Conservation (phyloP, 1,139 yeast genomes). For the Candida dubliniensis region DNA sequence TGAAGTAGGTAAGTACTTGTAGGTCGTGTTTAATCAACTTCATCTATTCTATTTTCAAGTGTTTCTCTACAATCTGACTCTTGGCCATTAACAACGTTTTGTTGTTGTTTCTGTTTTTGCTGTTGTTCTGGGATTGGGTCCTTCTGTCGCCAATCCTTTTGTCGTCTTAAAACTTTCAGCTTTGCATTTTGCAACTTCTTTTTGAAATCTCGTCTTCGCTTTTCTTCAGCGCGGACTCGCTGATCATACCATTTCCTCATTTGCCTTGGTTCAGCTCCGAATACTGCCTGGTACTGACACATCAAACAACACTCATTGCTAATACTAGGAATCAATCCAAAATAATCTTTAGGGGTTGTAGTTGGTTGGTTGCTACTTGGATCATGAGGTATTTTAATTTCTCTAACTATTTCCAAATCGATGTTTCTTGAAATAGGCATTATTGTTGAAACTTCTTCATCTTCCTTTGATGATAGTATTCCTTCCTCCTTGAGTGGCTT, state of each 20-base stretch:
- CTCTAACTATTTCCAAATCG: neutral
- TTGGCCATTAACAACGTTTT: neutral
- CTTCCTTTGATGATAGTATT: too few relatives aligned
- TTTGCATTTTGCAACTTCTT: slow-evolving; percentile 39
- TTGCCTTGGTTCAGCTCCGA: slow-evolving; percentile 16
- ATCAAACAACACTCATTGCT: slow-evolving; percentile 43
- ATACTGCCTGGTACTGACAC: slow-evolving; percentile 59
- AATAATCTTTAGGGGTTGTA: slow-evolving; percentile 11
- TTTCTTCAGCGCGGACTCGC: slow-evolving; percentile 34
- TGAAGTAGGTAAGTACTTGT: too few relatives aligned
- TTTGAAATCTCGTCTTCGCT: slow-evolving; percentile 34
- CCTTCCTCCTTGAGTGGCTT: neutral
- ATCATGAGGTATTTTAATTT: neutral
- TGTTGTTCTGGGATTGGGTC: slow-evolving; percentile 16
- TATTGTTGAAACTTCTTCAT: neutral
- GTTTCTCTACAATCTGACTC: neutral
- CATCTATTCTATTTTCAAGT: slow-evolving; percentile 1
- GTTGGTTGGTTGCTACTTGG: slow-evolving; percentile 1
- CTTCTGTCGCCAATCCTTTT: slow-evolving; percentile 27
- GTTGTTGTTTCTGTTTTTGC: slow-evolving; percentile 8
- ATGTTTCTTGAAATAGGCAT: slow-evolving; percentile 3
- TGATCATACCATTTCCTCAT: slow-evolving; percentile 29
- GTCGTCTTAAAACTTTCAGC: slow-evolving; percentile 35
- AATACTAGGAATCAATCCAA: slow-evolving; percentile 13
- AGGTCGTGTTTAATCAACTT: slow-evolving; percentile 2